A percentile compares a stretch with the other conserved stretches of the same genome.
phyloP scores from a whole-genome alignment of 352 stramenopile species.

The Pythium folliculosum region DNA sequence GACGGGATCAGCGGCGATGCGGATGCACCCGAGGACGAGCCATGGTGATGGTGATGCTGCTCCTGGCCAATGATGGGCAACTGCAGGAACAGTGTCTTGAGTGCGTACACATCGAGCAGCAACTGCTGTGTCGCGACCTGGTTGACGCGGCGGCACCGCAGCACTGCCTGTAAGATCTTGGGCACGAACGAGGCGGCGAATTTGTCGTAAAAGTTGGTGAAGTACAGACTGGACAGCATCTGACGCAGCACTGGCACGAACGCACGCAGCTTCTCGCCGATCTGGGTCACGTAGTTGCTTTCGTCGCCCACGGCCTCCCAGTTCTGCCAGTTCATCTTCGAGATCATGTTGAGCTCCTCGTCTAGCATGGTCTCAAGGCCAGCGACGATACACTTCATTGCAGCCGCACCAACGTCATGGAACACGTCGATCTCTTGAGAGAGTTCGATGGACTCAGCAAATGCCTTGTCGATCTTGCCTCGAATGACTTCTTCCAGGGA shows the following conservation, averaged over 20 bases:
- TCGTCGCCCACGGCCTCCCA: slow-evolving; percentile 97
- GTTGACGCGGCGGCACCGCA: slow-evolving; percentile 93
- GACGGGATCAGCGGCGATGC: slow-evolving; percentile 79
- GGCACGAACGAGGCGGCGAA: slow-evolving; percentile 93
- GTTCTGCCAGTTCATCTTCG: slow-evolving; percentile 91
- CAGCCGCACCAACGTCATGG: slow-evolving; percentile 93
- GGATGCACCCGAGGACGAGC: slow-evolving; percentile 24
- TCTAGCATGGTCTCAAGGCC: slow-evolving; percentile 92
- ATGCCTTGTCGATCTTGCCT: slow-evolving; percentile 94
- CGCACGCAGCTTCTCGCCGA: slow-evolving; percentile 90
- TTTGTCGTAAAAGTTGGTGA: slow-evolving; percentile 98
- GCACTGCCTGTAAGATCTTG: slow-evolving; percentile 86
- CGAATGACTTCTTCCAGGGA: slow-evolving; percentile 96
- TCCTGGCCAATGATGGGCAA: slow-evolving; percentile 87
- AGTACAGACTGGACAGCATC: slow-evolving; percentile 93
- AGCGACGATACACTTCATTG: slow-evolving; percentile 94
- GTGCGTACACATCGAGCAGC: slow-evolving; percentile 97
- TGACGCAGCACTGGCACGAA: slow-evolving; percentile 92
- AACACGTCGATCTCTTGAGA: slow-evolving; percentile 94
- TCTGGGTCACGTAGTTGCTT: slow-evolving; percentile 92
- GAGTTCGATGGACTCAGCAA: slow-evolving; percentile 93
- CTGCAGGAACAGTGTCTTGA: slow-evolving; percentile 97
- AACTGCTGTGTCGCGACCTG: slow-evolving; percentile 98
- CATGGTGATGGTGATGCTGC: slow-evolving; percentile 26
- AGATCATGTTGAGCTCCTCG: slow-evolving; percentile 88